Evolutionary conservation across 495 filamentous ascomycete species (phyloP).

Genomic region (Haplographium delicatum): DNA sequence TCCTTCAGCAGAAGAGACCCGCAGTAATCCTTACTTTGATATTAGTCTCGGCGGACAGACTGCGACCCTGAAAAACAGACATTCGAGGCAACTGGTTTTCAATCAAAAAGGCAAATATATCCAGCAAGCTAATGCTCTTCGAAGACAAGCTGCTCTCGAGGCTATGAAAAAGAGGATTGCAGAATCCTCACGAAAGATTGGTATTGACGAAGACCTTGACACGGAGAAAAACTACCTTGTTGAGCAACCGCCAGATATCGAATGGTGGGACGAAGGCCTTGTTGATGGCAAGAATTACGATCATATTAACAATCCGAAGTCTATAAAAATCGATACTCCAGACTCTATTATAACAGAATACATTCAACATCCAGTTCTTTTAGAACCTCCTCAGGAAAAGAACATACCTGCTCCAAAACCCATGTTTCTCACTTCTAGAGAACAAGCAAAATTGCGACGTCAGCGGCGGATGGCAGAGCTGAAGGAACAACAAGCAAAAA

Average conservation of each 20-base stretch:
- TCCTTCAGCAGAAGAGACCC: constrained; percentile 61
- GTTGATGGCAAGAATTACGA: constrained; percentile 69
- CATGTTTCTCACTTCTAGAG: constrained; percentile 86
- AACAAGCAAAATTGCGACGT: constrained; percentile 85
- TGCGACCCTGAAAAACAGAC: constrained; percentile 55
- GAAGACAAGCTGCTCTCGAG: constrained; percentile 82
- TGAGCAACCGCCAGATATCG: constrained; percentile 78
- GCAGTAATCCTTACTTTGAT: constrained; percentile 85
- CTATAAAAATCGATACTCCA: constrained; percentile 66
- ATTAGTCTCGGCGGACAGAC: constrained; percentile 59
- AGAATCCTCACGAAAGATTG: constrained; percentile 73
- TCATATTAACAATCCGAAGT: constrained; percentile 54
- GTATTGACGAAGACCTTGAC: constrained; percentile 86
- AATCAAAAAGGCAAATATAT: constrained; percentile 98
- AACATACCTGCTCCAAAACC: constrained; percentile 74
- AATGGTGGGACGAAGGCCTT: constrained; percentile 97
- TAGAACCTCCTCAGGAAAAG: constrained; percentile 87
- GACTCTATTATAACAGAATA: constrained; percentile 86
- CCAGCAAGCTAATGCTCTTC: constrained; percentile 79
- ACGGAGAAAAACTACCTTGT: constrained; percentile 85
- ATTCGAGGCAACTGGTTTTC: constrained; percentile 75
- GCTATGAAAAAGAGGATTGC: constrained; percentile 92
- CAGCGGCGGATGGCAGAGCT: constrained; percentile 86
- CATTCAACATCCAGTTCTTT: constrained; percentile 88
- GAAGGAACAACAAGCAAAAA: constrained; percentile 95